Conservation (phyloP, 2,329 filamentous ascomycete genomes). For the Septoria linicola region DNA sequence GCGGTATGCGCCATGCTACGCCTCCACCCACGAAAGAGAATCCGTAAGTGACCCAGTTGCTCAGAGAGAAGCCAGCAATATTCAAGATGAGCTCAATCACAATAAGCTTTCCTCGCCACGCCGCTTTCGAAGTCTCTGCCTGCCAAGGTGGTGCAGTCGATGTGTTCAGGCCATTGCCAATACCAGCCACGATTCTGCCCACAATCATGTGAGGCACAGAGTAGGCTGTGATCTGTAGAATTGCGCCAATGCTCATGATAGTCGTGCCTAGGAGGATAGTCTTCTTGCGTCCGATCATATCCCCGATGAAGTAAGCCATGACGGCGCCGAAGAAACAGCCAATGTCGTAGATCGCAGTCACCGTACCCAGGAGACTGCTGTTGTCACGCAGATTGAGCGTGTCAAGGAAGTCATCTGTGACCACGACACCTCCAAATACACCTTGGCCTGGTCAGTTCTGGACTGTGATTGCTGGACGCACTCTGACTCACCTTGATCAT, state of each 20-base stretch:
- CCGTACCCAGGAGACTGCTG: constrained; percentile 40
- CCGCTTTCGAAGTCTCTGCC: constrained; percentile 50
- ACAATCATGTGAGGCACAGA: constrained; percentile 51
- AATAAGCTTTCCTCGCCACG: constrained; percentile 41
- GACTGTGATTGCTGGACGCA: not conserved
- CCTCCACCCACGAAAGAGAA: constrained; percentile 48
- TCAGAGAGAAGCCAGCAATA: constrained; percentile 51
- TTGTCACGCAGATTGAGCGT: constrained; percentile 25
- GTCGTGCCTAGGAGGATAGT: constrained; percentile 50
- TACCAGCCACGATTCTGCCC: constrained; percentile 48
- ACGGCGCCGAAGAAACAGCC: constrained; percentile 60
- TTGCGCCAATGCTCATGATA: constrained; percentile 51
- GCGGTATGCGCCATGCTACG: constrained; percentile 48
- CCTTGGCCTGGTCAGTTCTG: constrained; percentile 35
- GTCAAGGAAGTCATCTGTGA: constrained; percentile 25
- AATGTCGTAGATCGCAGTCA: constrained; percentile 59
- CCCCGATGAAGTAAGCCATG: constrained; percentile 49
- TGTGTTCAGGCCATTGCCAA: constrained; percentile 55
- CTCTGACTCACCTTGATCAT: constrained; percentile 23
- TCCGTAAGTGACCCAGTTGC: constrained; percentile 55
- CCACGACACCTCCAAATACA: constrained; percentile 50
- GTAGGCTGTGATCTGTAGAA: constrained; percentile 50
- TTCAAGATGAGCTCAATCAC: constrained; percentile 47
- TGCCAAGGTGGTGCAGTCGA: constrained; percentile 50
- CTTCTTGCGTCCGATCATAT: constrained; percentile 50